Evolutionary conservation across 2,329 filamentous ascomycete species (phyloP), one percentile per base, ranked within the genome.

Genomic region (Ophiostoma angusticollis): DNA sequence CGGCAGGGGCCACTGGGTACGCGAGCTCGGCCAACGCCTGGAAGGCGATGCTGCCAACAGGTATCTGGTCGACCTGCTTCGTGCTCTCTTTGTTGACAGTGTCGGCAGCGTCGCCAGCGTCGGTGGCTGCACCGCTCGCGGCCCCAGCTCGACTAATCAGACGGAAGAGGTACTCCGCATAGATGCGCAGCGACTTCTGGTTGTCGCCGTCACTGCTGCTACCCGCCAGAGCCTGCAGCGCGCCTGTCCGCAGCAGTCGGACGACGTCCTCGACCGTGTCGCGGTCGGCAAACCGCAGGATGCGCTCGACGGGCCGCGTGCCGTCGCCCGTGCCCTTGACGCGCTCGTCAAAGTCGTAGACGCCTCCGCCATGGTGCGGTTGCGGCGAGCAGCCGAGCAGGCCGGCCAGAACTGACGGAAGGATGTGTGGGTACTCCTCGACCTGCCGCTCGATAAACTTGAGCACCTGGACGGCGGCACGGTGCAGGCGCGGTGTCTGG

Each of bases 271-370:
- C 65, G 17, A 78, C 64, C 24, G 78, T 72, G 16, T 69, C 57
- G 4, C 65, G 59, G 18, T 72, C 70, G 8, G 74, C 70, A 31
- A 70, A 68, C 37, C 75, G 67, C 5, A 93, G 59, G 2, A 91
- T 65, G 45, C 72, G 79, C 49, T 93, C 84, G 1, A 94, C 63
- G 0, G 84, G 89, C 59, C 89, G 93, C 2, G 80, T 81, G 55
- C 48, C 47, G 34, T 50, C 47, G 13, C 47, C 44, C 2, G 47
- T 47, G 25, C 45, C 47, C 36, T 82, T 91, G 1, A 87, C 93
- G 41, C 81, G 68, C 46, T 83, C 78, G 53, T 96, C 91, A 52
- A 96, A 91, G 53, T 81, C 84, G 48, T 84, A 76, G 2, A 71
- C 70, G 2, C 84, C 83, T n/a, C n/a, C n/a, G n/a, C n/a, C n/a